Evolutionary conservation across 1,284 basidiomycete species (phyloP).

Genomic region (Butyriboletus appendiculatus): DNA sequence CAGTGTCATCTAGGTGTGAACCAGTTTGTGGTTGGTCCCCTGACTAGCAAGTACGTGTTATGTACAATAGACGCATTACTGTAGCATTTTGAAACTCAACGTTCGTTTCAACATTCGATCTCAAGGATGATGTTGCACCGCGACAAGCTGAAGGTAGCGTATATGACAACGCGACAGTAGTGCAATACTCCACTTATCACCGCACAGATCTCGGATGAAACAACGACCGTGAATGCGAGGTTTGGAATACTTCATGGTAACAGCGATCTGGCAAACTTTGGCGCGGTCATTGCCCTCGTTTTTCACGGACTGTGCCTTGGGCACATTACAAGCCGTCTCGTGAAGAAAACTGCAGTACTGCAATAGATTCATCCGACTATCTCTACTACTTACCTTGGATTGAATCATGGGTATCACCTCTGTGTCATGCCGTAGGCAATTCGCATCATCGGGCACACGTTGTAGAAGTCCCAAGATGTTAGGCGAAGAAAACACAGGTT

Average conservation of each 20-base stretch:
- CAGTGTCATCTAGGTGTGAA: conserved; percentile 49
- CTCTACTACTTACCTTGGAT: neutral
- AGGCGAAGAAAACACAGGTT: conserved; percentile 28
- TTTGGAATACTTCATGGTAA: conserved; percentile 70
- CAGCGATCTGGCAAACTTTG: conserved; percentile 66
- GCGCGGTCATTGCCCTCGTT: conserved; percentile 57
- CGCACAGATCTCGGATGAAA: conserved; percentile 61
- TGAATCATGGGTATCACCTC: neutral
- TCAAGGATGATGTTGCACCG: conserved; percentile 70
- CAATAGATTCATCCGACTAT: neutral
- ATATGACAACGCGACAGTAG: conserved; percentile 63
- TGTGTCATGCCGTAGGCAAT: neutral
- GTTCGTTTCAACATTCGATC: neutral
- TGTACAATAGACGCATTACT: neutral
- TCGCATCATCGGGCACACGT: neutral
- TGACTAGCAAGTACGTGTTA: conserved; percentile 62
- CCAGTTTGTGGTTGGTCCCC: conserved; percentile 59
- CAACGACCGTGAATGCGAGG: conserved; percentile 65
- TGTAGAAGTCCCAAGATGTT: conserved; percentile 10
- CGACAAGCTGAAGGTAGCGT: conserved; percentile 70
- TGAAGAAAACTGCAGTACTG: neutral
- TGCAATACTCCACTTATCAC: conserved; percentile 15
- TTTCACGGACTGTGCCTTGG: conserved; percentile 78
- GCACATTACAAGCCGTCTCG: conserved; percentile 35
- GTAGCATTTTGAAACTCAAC: neutral